Base-by-base conservation (phyloP, 768 basidiomycete species). In the Termitomyces sp. region DNA sequence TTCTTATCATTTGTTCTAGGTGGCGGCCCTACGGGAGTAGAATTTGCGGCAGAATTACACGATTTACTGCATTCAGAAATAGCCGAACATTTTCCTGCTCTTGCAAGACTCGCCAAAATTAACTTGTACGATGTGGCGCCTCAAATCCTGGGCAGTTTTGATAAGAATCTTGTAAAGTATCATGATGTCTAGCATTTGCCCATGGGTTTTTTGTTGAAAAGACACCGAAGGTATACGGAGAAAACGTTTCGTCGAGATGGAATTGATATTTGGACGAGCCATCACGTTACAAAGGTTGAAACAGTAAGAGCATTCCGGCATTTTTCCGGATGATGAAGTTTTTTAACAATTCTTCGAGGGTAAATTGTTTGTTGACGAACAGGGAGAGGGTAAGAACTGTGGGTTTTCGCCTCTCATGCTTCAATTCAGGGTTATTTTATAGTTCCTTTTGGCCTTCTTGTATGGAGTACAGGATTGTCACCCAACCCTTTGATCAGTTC, bases 401-500 rank as follows among this genome's bases (percentile, higher is more conserved):
- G 16, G n/a, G 12, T 33, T 20, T 33, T 12, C 7, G 16, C 7
- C 48, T 2, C n/a, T 13, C 16, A 33, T 1, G 16, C 12, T 7
- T 22, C 55, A 40, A 55, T 59, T 54, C 52, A 50, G 18, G 12
- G 61, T 6, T 56, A 50, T 45, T 53, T 15, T 42, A 62, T 13
- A 92, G 92, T 92, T 40, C 87, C 85, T 7, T 91, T 89, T 71
- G 92, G 94, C 28, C 76, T 95, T 22, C 81, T 92, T 12, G 91
- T 95, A 16, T 95, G 93, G 93, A 89, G 87, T 62, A 95, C 94
- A 2, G 94, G 93, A 2, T 78, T 95, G 3, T 82, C 91, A 6
- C 85, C 91, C 4, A 95, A 94, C 69, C 92, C 94, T 7, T 75
- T 95, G 32, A 81, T 94, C 55, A 73, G 81, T 61, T 79, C 82